A percentile compares a stretch with the other conserved stretches of the same genome.
Conservation (phyloP, 495 filamentous ascomycete genomes). For the Lindgomyces ingoldianus region DNA sequence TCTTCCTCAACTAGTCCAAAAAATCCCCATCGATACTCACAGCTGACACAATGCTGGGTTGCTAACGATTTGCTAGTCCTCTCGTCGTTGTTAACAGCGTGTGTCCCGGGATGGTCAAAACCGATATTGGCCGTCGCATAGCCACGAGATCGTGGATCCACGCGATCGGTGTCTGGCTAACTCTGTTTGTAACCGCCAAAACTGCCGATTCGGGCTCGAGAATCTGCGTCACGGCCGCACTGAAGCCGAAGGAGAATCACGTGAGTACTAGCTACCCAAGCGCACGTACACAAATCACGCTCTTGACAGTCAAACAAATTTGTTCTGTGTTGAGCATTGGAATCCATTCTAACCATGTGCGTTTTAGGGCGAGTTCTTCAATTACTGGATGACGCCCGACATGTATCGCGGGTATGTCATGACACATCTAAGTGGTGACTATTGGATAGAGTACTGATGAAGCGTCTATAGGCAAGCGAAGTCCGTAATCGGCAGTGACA, state of each 20-base stretch:
- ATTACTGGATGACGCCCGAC: constrained; percentile 13
- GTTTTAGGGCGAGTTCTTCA: constrained; percentile 13
- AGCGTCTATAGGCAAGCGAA: not conserved
- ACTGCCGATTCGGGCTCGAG: constrained; percentile 1
- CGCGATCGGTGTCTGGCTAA: not conserved
- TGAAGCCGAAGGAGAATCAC: constrained; percentile 9
- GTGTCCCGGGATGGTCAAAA: constrained; percentile 6
- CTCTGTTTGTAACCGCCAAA: constrained; percentile 5
- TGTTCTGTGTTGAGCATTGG: constrained; percentile 1
- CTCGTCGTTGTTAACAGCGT: constrained; percentile 4
- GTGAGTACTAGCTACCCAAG: not conserved
- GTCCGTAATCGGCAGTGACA: constrained; percentile 5
- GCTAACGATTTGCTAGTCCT: constrained; percentile 4
- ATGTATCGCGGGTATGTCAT: constrained; percentile 11
- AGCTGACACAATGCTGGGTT: not conserved
- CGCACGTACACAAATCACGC: not conserved
- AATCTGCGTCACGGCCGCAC: constrained; percentile 4
- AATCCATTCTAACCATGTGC: constrained; percentile 1
- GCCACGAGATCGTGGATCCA: constrained; percentile 3
- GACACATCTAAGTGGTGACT: constrained; percentile 3
- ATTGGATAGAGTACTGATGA: constrained; percentile 2
- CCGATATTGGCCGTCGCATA: not conserved
- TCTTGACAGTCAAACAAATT: constrained; percentile 4
- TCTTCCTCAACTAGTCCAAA: not conserved
- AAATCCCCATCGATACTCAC: not conserved